These are phyloP conservation scores for Boletus speciosus DNA, from an alignment of 768 basidiomycete genomes.

Conservation along the genomic window DNA sequence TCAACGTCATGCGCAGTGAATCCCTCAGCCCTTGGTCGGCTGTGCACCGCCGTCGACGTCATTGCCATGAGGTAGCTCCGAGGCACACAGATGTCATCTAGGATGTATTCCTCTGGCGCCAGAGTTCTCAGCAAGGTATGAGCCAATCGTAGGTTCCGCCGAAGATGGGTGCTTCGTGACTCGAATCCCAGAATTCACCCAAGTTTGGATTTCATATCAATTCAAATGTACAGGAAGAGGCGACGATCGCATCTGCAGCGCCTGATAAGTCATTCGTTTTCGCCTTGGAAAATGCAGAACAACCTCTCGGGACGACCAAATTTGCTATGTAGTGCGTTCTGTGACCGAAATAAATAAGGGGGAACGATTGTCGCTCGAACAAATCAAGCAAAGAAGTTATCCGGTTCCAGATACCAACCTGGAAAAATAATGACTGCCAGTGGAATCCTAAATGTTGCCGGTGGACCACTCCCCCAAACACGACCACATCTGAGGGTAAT, in stretches of 20 bases:
- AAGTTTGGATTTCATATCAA: not conserved
- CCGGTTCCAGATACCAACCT: not conserved
- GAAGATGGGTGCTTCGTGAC: not conserved
- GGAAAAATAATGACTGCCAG: not conserved
- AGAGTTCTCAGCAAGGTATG: not conserved
- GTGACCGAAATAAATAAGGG: not conserved
- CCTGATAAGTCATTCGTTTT: not conserved
- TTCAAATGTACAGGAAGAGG: not conserved
- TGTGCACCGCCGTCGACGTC: not conserved
- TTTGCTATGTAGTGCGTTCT: not conserved
- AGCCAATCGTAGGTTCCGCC: not conserved
- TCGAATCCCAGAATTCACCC: not conserved
- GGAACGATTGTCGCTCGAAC: not conserved
- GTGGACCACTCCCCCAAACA: not conserved
- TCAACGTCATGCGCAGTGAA: not conserved
- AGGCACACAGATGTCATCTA: not conserved
- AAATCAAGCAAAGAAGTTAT: not conserved
- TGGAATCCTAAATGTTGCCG: not conserved
- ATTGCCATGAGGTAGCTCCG: not conserved
- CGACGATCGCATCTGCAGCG: not conserved
- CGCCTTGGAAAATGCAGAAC: not conserved
- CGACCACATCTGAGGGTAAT: no score
- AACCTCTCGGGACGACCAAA: not conserved
- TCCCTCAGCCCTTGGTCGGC: not conserved
- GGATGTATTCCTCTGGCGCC: not conserved